These are phyloP conservation scores for Catunica adiposa DNA, from an alignment of 2,329 filamentous ascomycete species.

Conservation along the genomic window DNA sequence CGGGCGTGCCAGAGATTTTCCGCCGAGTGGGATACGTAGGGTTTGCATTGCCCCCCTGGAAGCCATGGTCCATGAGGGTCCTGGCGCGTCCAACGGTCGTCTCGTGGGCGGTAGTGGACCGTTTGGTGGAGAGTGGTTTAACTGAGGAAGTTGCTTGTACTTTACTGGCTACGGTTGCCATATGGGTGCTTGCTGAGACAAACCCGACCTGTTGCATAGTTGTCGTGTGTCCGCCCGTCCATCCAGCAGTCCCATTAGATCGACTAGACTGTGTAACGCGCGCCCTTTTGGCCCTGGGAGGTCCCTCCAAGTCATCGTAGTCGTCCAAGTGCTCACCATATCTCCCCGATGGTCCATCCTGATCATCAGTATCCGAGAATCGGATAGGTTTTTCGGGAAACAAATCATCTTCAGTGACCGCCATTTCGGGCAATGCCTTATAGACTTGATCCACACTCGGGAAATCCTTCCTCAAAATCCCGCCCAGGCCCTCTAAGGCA, in stretches of 20 bases:
- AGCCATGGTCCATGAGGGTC: neutral
- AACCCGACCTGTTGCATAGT: conserved; percentile 51
- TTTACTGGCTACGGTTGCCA: conserved; percentile 19
- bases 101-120: conserved; percentile 15
- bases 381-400: conserved; percentile 48
- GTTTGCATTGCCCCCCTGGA: neutral
- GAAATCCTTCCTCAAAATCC: conserved; percentile 48
- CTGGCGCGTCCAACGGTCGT: neutral
- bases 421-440: conserved; percentile 34
- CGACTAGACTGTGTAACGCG: conserved; percentile 11
- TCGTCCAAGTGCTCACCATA: conserved; percentile 14
- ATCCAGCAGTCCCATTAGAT: conserved; percentile 22
- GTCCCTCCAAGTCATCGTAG: conserved; percentile 17
- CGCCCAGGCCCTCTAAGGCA: conserved; percentile 49
- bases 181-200: conserved; percentile 37
- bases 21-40: neutral
- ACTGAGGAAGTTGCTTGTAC: no score
- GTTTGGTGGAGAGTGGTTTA: conserved; percentile 21
- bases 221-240: conserved; percentile 34
- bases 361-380: conserved; percentile 16
- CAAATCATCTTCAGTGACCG: conserved; percentile 46
- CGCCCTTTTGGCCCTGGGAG: conserved; percentile 14
- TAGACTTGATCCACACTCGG: conserved; percentile 41
- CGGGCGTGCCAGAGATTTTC: neutral
- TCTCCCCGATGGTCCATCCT: neutral